A percentile compares a stretch with the other conserved stretches of the same genome.
Conservation (phyloP, 2,329 filamentous ascomycete genomes). For the Fusarium sp. region DNA sequence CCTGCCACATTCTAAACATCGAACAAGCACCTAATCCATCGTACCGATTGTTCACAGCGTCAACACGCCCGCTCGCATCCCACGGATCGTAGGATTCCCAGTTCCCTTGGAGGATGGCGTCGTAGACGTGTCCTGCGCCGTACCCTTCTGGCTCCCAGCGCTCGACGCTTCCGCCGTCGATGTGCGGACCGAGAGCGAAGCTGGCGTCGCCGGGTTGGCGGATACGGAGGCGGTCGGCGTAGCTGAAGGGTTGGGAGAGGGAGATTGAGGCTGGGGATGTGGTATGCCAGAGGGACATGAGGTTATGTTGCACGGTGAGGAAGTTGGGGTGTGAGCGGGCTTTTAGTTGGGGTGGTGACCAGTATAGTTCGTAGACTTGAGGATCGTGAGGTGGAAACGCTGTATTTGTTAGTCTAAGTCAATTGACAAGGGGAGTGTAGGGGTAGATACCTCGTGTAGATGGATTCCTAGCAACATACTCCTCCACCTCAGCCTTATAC, state of each 20-base stretch:
- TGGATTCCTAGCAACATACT: slow-evolving; percentile 72
- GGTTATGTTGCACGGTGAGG: slow-evolving; percentile 66
- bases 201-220: slow-evolving; percentile 74
- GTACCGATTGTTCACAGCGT: slow-evolving; percentile 78
- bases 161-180: slow-evolving; percentile 79
- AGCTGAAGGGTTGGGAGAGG: slow-evolving; percentile 66
- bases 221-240: slow-evolving; percentile 78
- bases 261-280: slow-evolving; percentile 59
- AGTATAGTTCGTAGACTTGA: slow-evolving; percentile 80
- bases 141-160: slow-evolving; percentile 79
- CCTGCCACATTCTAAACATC: slow-evolving; percentile 90
- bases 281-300: slow-evolving; percentile 69
- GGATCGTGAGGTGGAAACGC: slow-evolving; percentile 74
- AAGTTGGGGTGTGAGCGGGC: slow-evolving; percentile 74
- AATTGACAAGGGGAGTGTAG: neutral
- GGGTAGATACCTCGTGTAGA: slow-evolving; percentile 58
- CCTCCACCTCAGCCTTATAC: slow-evolving; percentile 71
- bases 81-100: slow-evolving; percentile 89
- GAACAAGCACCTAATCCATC: slow-evolving; percentile 82
- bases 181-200: slow-evolving; percentile 77
- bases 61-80: slow-evolving; percentile 75
- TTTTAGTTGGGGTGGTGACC: slow-evolving; percentile 73
- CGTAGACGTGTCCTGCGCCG: slow-evolving; percentile 73
- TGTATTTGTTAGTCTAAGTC: slow-evolving; percentile 25
- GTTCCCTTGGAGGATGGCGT: slow-evolving; percentile 73